These are phyloP conservation scores for Phytopythium mirpurense DNA, from an alignment of 352 stramenopile genomes.

Conservation along the genomic window DNA sequence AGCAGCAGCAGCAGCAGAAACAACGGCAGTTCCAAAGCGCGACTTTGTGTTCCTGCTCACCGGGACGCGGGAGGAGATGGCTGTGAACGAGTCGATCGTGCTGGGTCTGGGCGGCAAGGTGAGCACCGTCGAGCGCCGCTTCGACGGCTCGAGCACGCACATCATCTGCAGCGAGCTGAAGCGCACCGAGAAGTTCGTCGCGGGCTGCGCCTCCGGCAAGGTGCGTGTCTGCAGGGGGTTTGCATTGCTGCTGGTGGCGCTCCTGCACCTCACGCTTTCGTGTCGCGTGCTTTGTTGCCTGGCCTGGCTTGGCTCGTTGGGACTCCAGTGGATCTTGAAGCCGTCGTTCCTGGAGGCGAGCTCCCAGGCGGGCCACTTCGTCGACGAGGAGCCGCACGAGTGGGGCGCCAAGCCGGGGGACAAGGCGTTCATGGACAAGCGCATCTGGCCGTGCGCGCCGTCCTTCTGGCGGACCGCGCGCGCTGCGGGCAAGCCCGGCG, in stretches of 20 bases:
- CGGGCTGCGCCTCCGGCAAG: slow-evolving; percentile 77
- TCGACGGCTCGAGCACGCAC: slow-evolving; percentile 68
- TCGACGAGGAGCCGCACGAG: slow-evolving; percentile 66
- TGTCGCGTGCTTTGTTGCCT: too few relatives aligned
- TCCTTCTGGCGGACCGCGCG: slow-evolving; percentile 63
- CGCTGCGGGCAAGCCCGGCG: slow-evolving; percentile 36
- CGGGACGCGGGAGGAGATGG: slow-evolving; percentile 60
- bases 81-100: slow-evolving; percentile 76
- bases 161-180: slow-evolving; percentile 87
- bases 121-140: slow-evolving; percentile 60
- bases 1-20: slow-evolving; percentile 17
- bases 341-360: slow-evolving; percentile 74
- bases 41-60: slow-evolving; percentile 67
- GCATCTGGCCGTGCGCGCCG: slow-evolving; percentile 62
- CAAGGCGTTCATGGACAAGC: slow-evolving; percentile 60
- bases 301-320: slow-evolving; percentile 2
- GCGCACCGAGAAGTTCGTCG: slow-evolving; percentile 85
- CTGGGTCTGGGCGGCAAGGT: slow-evolving; percentile 52
- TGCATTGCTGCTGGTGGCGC: slow-evolving; percentile 4
- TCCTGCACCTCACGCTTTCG: background rate
- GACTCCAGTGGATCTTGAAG: slow-evolving; percentile 76
- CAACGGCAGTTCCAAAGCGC: background rate
- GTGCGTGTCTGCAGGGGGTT: slow-evolving; percentile 18
- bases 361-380: slow-evolving; percentile 55
- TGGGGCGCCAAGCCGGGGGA: slow-evolving; percentile 56